A percentile compares a stretch with the other conserved stretches of the same genome.
Conservation (phyloP, 768 basidiomycete genomes). For the Mycena sanguinolenta region DNA sequence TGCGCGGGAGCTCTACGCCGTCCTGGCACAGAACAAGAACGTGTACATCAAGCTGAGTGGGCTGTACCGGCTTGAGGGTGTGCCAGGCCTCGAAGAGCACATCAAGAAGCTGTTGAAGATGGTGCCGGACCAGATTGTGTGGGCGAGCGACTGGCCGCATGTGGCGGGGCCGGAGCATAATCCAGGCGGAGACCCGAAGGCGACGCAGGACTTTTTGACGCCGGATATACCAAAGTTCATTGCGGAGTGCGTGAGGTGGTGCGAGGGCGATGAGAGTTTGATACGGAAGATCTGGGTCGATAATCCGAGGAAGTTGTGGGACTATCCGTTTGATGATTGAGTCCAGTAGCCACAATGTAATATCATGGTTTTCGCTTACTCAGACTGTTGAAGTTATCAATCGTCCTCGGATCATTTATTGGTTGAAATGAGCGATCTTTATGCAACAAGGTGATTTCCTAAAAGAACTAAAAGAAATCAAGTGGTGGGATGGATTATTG, state of each 20-base stretch:
- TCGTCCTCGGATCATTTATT: no score
- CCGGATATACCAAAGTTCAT: slow-evolving; percentile 5
- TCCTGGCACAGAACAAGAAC: slow-evolving; percentile 9
- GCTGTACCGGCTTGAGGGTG: slow-evolving; percentile 8
- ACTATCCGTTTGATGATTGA: slow-evolving; percentile 14
- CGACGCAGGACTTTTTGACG: slow-evolving; percentile 9
- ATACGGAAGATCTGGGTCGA: slow-evolving; percentile 9
- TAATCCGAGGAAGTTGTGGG: slow-evolving; percentile 7
- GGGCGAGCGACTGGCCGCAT: slow-evolving; percentile 9
- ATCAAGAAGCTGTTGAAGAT: slow-evolving; percentile 6
- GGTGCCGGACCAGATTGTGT: slow-evolving; percentile 11
- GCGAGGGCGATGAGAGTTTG: slow-evolving; percentile 8
- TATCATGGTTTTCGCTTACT: not conserved
- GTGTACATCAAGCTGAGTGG: slow-evolving; percentile 3
- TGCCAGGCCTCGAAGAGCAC: slow-evolving; percentile 7
- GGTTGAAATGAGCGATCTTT: no score
- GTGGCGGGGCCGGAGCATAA: slow-evolving; percentile 5
- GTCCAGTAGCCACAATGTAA: slow-evolving; percentile 2
- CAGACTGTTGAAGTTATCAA: not conserved
- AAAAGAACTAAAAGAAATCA: no score
- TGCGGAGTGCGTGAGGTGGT: slow-evolving; percentile 8
- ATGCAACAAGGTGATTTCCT: no score
- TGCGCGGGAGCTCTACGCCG: slow-evolving; percentile 5
- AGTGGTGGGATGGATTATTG: no score
- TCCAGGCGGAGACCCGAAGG: slow-evolving; percentile 6